Base-by-base conservation (phyloP, 2,329 filamentous ascomycete genomes). In the Cadophora malorum region DNA sequence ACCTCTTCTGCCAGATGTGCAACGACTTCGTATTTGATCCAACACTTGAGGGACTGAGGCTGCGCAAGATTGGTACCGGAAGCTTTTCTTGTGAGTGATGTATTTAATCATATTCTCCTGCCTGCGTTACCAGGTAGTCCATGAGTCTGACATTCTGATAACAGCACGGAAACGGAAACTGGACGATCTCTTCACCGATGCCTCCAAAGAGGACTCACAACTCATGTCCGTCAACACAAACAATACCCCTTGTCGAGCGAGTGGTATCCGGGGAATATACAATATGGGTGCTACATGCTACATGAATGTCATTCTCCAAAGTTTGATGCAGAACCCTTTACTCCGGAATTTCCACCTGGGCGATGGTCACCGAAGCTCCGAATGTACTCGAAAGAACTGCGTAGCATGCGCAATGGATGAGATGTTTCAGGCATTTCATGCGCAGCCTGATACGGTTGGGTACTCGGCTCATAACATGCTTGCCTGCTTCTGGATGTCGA, bases 231-330 rank as follows among this genome's bases (percentile, higher is more conserved):
- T 85, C 69, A 96, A 97, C 77, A 94, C 94, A 14, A 90, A 87
- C 33, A 87, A 89, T 67, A 90, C 92, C 7, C 91, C 93, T 14
- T 97, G 95, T 77, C 89, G 92, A 66, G 94, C 93, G 21, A 94
- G 91, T 73, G 95, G 96, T 10, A 87, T 97, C 49, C 89, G 96
- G 45, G 95, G 95, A 38, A 91, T 99, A 69, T 97, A 97, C 80
- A 99, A 98, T 77, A 95, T 97, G 78, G 96, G 95, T n/a, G 94
- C 96, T 67, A 98, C 96, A 12, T 99, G 95, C 82, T 99, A 97
- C 80, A 95, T 98, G 85, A 97, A 96, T 74, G 95, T 97, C 35
- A 94, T 98, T 59, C 84, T 99, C 19, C 96, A 98, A 79, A 94
- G 91, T 66, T 89, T 99, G 74, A 87, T 98, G 65, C 95, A 97